Conservation (phyloP, 768 basidiomycete genomes). For the Dacryopinax spathularia region DNA sequence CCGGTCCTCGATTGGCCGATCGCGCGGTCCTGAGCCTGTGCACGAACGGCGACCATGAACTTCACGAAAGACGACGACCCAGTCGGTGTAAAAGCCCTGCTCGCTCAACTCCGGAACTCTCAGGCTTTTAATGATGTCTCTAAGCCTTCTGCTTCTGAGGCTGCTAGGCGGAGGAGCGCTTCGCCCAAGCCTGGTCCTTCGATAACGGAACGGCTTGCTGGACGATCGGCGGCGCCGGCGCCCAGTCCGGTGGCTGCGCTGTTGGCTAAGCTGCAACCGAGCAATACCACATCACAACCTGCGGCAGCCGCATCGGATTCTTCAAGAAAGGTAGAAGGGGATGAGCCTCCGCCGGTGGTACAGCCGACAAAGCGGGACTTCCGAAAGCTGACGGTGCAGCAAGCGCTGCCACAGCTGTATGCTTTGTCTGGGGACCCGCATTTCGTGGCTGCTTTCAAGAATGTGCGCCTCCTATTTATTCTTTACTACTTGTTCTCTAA, state of each 20-base stretch:
- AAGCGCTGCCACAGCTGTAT: constrained; percentile 53
- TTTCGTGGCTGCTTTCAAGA: constrained; percentile 37
- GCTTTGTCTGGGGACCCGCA: constrained; percentile 39
- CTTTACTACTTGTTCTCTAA: not conserved
- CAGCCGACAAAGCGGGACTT: constrained; percentile 25
- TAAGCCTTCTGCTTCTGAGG: not conserved
- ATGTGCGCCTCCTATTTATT: constrained; percentile 26
- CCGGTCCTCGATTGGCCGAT: not conserved
- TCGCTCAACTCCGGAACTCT: constrained; percentile 54
- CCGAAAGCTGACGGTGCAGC: constrained; percentile 46
- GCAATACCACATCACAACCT: not conserved
- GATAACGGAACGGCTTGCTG: not conserved
- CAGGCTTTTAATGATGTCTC: constrained; percentile 31
- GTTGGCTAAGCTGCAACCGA: not conserved
- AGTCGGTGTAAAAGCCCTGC: constrained; percentile 48
- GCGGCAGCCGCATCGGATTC: not conserved
- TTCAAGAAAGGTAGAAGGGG: not conserved
- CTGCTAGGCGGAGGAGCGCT: not conserved
- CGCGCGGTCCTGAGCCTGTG: not conserved
- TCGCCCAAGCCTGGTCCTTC: not conserved
- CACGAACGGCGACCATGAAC: not conserved
- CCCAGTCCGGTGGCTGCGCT: not conserved
- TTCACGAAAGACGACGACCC: constrained; percentile 29
- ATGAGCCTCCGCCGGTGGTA: not conserved
- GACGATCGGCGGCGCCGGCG: not conserved